phyloP scores from a whole-genome alignment of 1,284 basidiomycete genomes.

The Leccinum huronense region DNA sequence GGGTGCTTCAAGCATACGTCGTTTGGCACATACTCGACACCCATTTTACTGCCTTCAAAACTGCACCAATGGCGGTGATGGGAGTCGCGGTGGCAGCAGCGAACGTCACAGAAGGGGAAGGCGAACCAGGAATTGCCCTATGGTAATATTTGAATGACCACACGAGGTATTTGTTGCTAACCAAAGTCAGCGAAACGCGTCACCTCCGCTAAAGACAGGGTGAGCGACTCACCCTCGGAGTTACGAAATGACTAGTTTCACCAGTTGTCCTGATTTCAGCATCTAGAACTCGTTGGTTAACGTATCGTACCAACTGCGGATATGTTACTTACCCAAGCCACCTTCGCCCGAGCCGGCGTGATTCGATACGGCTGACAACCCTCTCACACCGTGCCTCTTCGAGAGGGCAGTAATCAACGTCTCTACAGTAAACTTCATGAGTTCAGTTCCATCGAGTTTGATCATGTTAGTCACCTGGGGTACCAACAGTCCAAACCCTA shows the following conservation, averaged over 20 bases:
- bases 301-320: background rate
- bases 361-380: constrained; percentile 83
- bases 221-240: constrained; percentile 62
- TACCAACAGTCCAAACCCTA: constrained; percentile 75
- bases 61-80: constrained; percentile 6
- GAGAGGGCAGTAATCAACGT: constrained; percentile 78
- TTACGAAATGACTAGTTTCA: constrained; percentile 85
- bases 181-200: background rate
- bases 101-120: background rate
- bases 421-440: constrained; percentile 43
- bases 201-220: background rate
- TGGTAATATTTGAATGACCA: background rate
- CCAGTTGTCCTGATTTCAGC: constrained; percentile 71
- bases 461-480: constrained; percentile 52
- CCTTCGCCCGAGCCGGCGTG: constrained; percentile 78
- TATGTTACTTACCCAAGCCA: constrained; percentile 63
- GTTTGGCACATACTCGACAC: constrained; percentile 6
- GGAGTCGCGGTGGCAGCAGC: constrained; percentile 7
- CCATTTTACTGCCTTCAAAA: constrained; percentile 9
- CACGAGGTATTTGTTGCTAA: constrained; percentile 70
- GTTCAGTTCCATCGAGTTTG: background rate
- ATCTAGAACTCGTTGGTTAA: constrained; percentile 41
- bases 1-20: background rate
- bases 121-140: background rate
- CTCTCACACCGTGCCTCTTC: constrained; percentile 63